These are phyloP conservation scores for Conoideocrella luteorostrata DNA, from an alignment of 2,329 filamentous ascomycete species.

Conservation along the genomic window DNA sequence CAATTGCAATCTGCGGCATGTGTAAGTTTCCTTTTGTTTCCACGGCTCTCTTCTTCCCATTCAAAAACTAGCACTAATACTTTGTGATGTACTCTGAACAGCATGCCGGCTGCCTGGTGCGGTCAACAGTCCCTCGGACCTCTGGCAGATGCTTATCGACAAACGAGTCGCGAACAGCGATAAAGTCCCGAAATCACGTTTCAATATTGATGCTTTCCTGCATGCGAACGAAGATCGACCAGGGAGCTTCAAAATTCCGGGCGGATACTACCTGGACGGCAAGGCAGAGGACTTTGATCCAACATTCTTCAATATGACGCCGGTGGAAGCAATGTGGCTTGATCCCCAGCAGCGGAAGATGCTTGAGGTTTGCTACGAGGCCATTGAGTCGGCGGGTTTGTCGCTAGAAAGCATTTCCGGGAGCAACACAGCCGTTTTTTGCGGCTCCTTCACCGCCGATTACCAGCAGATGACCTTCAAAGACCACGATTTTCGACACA, in stretches of 20 bases:
- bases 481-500: neutral
- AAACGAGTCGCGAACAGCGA: too few relatives aligned
- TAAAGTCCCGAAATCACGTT: constrained; percentile 14
- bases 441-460: too few relatives aligned
- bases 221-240: constrained; percentile 10
- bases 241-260: constrained; percentile 12
- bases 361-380: constrained; percentile 30
- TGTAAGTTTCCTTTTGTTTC: too few relatives aligned
- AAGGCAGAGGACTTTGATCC: constrained; percentile 15
- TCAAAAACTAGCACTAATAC: too few relatives aligned
- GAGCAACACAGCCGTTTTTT: too few relatives aligned
- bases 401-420: neutral
- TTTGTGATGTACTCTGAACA: too few relatives aligned
- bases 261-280: constrained; percentile 17
- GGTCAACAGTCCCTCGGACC: too few relatives aligned
- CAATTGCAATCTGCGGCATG: too few relatives aligned
- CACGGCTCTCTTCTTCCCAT: too few relatives aligned
- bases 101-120: too few relatives aligned
- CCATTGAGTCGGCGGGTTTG: constrained; percentile 15
- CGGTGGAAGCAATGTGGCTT: constrained; percentile 22
- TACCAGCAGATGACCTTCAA: too few relatives aligned
- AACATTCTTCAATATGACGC: constrained; percentile 22
- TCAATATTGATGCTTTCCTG: constrained; percentile 17
- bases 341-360: constrained; percentile 27
- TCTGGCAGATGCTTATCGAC: too few relatives aligned